Evolutionary conservation across 2,329 filamentous ascomycete species (phyloP).

Genomic region (Talaromyces marneffei): DNA sequence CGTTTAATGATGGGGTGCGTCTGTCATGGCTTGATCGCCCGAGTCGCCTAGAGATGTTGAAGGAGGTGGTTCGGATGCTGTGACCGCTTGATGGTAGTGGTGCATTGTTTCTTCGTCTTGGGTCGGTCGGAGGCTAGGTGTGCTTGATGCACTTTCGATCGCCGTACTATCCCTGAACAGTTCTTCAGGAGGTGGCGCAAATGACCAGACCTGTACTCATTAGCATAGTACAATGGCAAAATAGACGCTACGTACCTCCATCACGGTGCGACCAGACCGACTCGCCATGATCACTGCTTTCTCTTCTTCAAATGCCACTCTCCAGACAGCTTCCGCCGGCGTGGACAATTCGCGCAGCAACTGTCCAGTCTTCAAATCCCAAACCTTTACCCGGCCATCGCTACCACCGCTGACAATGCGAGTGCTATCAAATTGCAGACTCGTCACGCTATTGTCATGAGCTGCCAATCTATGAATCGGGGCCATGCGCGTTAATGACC

Average conservation of each 20-base stretch:
- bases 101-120: slow-evolving; percentile 14
- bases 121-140: slow-evolving; percentile 24
- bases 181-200: slow-evolving; percentile 63
- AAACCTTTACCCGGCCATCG: slow-evolving; percentile 97
- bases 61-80: slow-evolving; percentile 30
- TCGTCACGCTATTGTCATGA: slow-evolving; percentile 97
- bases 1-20: slow-evolving; percentile 21
- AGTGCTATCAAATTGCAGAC: slow-evolving; percentile 92
- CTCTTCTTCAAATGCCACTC: slow-evolving; percentile 96
- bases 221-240: background rate
- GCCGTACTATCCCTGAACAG: slow-evolving; percentile 22
- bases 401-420: slow-evolving; percentile 93
- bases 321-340: slow-evolving; percentile 92
- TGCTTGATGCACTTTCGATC: slow-evolving; percentile 30
- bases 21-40: slow-evolving; percentile 31
- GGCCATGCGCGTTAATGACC: slow-evolving; percentile 85
- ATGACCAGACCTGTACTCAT: slow-evolving; percentile 75
- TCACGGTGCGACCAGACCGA: slow-evolving; percentile 77
- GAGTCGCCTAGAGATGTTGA: slow-evolving; percentile 23
- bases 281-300: slow-evolving; percentile 95
- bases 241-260: slow-evolving; percentile 64
- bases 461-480: slow-evolving; percentile 92
- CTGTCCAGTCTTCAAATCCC: slow-evolving; percentile 88
- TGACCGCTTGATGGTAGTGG: slow-evolving; percentile 16
- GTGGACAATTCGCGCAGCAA: slow-evolving; percentile 85